Percentiles rank a stretch among this genome's conserved stretches.
phyloP scores from a whole-genome alignment of 805 yeast species.

The Tetrapisispora nanseiensis region DNA sequence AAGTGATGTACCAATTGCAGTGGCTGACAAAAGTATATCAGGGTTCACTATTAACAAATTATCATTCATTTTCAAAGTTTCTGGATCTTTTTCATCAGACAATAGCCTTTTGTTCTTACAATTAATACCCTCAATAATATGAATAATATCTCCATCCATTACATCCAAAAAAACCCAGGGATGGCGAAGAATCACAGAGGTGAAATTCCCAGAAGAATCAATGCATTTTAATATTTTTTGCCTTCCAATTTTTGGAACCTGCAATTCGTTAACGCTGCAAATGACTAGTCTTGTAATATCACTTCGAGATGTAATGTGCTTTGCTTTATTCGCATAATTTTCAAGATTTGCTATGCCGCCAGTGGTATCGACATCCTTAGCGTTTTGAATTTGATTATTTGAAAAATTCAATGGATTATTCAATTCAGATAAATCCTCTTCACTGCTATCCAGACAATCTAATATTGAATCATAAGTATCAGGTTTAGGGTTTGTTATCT shows the following conservation, averaged over 20 bases:
- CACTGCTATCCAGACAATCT: conserved; percentile 2
- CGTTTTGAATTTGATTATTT: not conserved
- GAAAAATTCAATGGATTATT: not conserved
- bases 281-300: conserved; percentile 33
- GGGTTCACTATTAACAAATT: conserved; percentile 77
- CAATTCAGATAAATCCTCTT: not conserved
- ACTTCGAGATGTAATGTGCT: conserved; percentile 24
- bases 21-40: conserved; percentile 71
- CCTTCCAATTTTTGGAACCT: conserved; percentile 19
- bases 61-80: conserved; percentile 29
- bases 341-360: no score
- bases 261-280: conserved; percentile 9
- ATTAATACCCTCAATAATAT: conserved; percentile 41
- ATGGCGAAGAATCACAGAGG: conserved; percentile 47
- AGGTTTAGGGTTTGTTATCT: not conserved
- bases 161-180: conserved; percentile 47
- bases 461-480: conserved; percentile 1
- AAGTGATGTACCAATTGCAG: conserved; percentile 67
- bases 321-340: not conserved
- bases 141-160: conserved; percentile 46
- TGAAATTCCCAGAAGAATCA: conserved; percentile 26
- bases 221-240: conserved; percentile 50
- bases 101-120: conserved; percentile 19
- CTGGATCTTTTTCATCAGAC: conserved; percentile 23
- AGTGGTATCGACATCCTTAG: no score